phyloP scores from a whole-genome alignment of 306 rosid genomes.

The Sindora glabra region DNA sequence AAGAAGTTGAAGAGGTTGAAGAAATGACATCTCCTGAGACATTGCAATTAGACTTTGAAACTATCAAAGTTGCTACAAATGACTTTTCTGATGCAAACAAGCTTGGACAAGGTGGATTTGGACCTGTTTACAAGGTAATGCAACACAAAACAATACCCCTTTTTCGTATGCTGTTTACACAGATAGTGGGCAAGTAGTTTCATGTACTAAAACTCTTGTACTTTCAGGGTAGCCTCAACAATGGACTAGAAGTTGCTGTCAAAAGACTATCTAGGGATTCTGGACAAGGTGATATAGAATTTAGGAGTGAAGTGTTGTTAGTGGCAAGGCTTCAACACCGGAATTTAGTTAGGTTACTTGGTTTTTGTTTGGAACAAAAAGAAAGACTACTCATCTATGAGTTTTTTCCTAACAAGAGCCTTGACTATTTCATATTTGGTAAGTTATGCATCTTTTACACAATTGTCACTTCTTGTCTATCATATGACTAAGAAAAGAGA shows the following conservation, averaged over 20 bases:
- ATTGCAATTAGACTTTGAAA: slow-evolving; percentile 4
- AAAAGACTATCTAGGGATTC: slow-evolving; percentile 14
- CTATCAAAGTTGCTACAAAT: slow-evolving; percentile 11
- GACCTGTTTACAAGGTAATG: slow-evolving; percentile 26
- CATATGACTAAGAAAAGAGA: background rate
- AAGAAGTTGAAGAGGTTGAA: background rate
- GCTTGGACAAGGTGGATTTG: slow-evolving; percentile 33
- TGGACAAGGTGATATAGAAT: slow-evolving; percentile 22
- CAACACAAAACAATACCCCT: background rate
- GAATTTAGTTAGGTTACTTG: slow-evolving; percentile 27
- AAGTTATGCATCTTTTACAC: background rate
- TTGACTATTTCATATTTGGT: slow-evolving; percentile 32
- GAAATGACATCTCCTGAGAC: slow-evolving; percentile 3
- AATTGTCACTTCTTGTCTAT: background rate
- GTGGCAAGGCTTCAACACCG: slow-evolving; percentile 31
- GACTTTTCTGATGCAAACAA: slow-evolving; percentile 24
- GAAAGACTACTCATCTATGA: slow-evolving; percentile 34
- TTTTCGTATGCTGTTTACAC: background rate
- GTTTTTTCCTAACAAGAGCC: slow-evolving; percentile 22
- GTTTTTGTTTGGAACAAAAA: slow-evolving; percentile 21
- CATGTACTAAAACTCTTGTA: background rate
- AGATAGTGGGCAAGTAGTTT: background rate
- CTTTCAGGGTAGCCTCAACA: slow-evolving; percentile 1
- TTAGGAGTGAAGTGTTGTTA: slow-evolving; percentile 22
- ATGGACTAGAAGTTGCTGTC: slow-evolving; percentile 18